Evolutionary conservation across 176 grass and related monocot species (phyloP), one percentile per base, ranked within the genome.

Genomic region (Aegilops longissima): DNA sequence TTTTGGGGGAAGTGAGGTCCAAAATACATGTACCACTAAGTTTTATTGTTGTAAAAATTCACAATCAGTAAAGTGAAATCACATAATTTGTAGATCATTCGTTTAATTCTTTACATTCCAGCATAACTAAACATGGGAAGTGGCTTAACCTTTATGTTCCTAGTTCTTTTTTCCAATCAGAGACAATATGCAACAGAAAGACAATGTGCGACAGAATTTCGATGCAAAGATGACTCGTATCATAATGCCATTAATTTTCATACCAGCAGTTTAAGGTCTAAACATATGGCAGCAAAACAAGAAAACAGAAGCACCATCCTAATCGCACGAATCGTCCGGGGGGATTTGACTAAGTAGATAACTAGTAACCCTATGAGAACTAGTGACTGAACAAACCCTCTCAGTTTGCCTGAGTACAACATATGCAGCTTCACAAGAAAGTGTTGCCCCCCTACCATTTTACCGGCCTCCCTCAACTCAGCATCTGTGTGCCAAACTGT

Each of bases 1-100:
- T 83, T 8, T 33, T 87, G 83, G 81, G 83, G 92, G 40, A 86
- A 76, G 85, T 80, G 77, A 70, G 63, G 77, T 73, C 70, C 80
- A 62, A 47, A 82, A 82, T 80, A 80, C 72, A 63, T 84, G 61
- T 88, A 42, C 36, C 30, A 44, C 80, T 33, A 7, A 45, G 20
- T 58, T 78, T 70, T 83, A 17, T 8, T 12, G 12, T 42, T 20
- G 61, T 87, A n/a, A 79, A 79, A 83, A 80, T 80, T 84, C 67
- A 82, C 45, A 42, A 81, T 47, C 34, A 77, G 70, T 85, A 49
- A 45, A 72, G 36, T 58, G 35, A 21, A 77, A 39, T 83, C 73
- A 68, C 68, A 77, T 51, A 24, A 17, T 38, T 5, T 31, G 8
- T 76, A 76, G 25, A 31, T 76, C 25, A 30, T 52, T 76, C 1